Percentiles rank a stretch among this genome's conserved stretches.
Conservation (phyloP, 1,284 basidiomycete species). For the Trichosporon ovoides region DNA sequence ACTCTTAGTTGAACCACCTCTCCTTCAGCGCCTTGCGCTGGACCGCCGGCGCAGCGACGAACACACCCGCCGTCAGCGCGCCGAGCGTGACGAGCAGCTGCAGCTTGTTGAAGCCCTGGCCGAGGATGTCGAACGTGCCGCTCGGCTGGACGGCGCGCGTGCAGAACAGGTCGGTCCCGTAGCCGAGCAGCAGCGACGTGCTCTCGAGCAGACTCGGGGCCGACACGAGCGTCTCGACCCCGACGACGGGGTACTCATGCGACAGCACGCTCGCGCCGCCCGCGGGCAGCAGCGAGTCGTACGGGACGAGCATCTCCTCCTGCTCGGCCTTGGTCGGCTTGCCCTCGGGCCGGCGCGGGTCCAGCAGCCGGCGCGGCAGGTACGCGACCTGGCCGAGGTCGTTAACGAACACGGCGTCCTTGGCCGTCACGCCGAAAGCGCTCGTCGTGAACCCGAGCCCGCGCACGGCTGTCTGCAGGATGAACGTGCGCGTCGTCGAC, state of each 20-base stretch:
- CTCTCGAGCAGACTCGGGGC: conserved; percentile 83
- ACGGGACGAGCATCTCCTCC: conserved; percentile 80
- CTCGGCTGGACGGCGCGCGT: conserved; percentile 73
- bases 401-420: conserved; percentile 79
- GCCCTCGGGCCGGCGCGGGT: conserved; percentile 74
- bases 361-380: conserved; percentile 68
- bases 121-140: conserved; percentile 88
- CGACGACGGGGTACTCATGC: conserved; percentile 56
- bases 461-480: conserved; percentile 63
- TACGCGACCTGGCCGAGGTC: conserved; percentile 67
- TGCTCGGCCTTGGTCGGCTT: conserved; percentile 72
- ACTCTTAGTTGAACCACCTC: conserved; percentile 46
- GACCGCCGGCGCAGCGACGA: conserved; percentile 57
- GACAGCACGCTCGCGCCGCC: background rate
- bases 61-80: conserved; percentile 66
- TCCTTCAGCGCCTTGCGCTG: conserved; percentile 37
- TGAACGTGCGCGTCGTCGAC: conserved; percentile 65
- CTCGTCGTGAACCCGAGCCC: conserved; percentile 71
- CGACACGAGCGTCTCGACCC: conserved; percentile 61
- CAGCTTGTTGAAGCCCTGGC: conserved; percentile 84
- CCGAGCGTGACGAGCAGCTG: conserved; percentile 81
- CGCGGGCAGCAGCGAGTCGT: conserved; percentile 67
- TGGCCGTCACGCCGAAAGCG: conserved; percentile 79
- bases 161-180: conserved; percentile 81
- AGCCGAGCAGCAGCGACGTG: conserved; percentile 79